Evolutionary conservation across 2,329 filamentous ascomycete genomes (phyloP).

Genomic region (Claviceps maximensis): DNA sequence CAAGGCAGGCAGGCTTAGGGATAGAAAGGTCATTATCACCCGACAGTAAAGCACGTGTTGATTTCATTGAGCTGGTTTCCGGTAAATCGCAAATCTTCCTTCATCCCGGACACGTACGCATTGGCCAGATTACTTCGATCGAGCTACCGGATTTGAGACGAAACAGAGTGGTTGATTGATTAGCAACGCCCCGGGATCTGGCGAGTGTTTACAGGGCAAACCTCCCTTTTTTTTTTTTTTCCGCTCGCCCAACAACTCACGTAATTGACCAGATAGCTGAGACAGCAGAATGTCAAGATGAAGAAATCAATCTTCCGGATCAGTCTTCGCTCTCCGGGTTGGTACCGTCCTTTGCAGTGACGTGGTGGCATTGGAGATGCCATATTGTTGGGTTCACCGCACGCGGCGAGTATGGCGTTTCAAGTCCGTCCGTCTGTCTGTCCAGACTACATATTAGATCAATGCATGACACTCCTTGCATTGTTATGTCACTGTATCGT

Average conservation of each 20-base stretch:
- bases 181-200: not conserved
- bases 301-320: conserved; percentile 43
- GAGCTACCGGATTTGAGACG: conserved; percentile 7
- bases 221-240: not conserved
- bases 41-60: conserved; percentile 41
- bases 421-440: no score
- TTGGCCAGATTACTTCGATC: conserved; percentile 24
- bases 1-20: no score
- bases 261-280: conserved; percentile 5
- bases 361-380: conserved; percentile 12
- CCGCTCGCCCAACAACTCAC: not conserved
- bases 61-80: conserved; percentile 35
- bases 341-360: conserved; percentile 22
- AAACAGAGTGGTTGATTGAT: no score
- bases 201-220: not conserved
- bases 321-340: conserved; percentile 29
- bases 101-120: conserved; percentile 29
- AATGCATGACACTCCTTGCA: no score
- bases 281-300: conserved; percentile 6
- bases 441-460: no score
- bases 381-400: conserved; percentile 20
- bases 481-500: no score
- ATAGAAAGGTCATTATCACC: no score
- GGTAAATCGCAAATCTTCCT: conserved; percentile 37
- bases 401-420: no score